Evolutionary conservation across 352 stramenopile genomes (phyloP).

Genomic region (Achlya hypogyna): DNA sequence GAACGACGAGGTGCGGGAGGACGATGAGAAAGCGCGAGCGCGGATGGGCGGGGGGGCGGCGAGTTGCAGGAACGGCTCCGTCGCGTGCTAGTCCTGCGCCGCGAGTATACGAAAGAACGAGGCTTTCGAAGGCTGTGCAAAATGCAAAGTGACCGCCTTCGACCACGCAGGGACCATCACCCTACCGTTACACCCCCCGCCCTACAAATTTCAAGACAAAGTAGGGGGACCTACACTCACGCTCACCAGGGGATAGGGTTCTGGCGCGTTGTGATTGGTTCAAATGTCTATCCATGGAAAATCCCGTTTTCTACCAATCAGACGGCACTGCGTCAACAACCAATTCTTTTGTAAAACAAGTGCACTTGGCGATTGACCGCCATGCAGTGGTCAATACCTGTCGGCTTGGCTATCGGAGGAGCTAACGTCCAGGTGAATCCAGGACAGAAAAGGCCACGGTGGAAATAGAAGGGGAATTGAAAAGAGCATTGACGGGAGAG

Average conservation of each 20-base stretch:
- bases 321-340: too few species aligned
- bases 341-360: too few species aligned
- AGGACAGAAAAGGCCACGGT: too few species aligned
- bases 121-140: background rate
- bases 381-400: too few species aligned
- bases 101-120: background rate
- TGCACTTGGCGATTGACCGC: too few species aligned
- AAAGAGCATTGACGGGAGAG: too few species aligned
- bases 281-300: background rate
- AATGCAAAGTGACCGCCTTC: background rate
- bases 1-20: background rate
- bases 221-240: background rate
- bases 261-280: background rate
- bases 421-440: too few species aligned
- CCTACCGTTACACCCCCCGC: background rate
- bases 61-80: constrained; percentile 3
- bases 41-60: background rate
- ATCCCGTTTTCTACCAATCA: background rate
- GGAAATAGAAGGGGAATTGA: too few species aligned
- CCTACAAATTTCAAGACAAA: background rate
- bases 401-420: too few species aligned
- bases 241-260: background rate
- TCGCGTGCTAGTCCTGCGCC: constrained; percentile 18
- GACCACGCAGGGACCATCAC: background rate
- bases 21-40: background rate